Base-by-base conservation (phyloP, 75 land plant species). In the Adiantum capillusveneris region DNA sequence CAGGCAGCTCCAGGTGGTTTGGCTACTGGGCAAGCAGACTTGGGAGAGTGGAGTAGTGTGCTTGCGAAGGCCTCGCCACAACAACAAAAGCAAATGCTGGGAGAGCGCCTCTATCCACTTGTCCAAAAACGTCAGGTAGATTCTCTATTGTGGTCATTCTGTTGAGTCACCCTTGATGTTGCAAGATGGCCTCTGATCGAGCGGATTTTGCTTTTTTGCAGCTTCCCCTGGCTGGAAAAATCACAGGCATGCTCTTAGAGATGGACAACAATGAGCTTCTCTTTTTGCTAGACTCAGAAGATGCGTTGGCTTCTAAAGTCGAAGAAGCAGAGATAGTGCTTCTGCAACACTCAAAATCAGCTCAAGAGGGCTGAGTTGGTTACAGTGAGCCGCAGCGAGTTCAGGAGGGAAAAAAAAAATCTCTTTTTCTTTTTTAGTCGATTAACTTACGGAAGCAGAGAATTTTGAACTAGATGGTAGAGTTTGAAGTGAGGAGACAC, bases 171-270 rank as follows among this genome's bases (percentile, higher is more conserved):
- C 14, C 14, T 41, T 41, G 12, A 41, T 41, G 9, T 41, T 41
- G 43, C 43, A 41, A 9, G 9, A 9, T 41, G 14, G 14, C 14
- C 43, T 41, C 14, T 9, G 12, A 41, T 41, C 14, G 9, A 9
- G 43, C 12, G 9, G 43, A 9, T 41, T 9, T 14, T 41, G 9
- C 14, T 41, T 41, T 9, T 14, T 41, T 9, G 60, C 77, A 86
- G 90, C 52, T 45, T 66, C 81, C 80, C 57, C 84, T 86, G 29
- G 90, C 87, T 31, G 78, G 79, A 1, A 86, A 86, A 42, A 86
- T 86, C 29, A 86, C 90, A 39, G 90, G 90, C 0, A 86, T 86
- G 90, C 67, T 86, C 17, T 43, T 86, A 65, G 90, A 86, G 69
- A 86, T 86, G 87, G 87, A 83, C 71, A 83, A 86, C 54, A 49